Evolutionary conservation across 345 rosid genomes (phyloP).

Genomic region (sweet orange (Citrus sinensis)): DVS_A1.0 CM039165.1:16913501-16914000

Average conservation of each 20-base stretch:
- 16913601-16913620: background rate
- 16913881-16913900: constrained; percentile 4
- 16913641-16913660: background rate
- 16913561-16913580: background rate
- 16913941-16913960: no score
- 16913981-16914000: no score
- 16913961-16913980: no score
- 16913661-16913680: constrained; percentile 11
- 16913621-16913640: background rate
- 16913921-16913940: no score
- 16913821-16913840: background rate
- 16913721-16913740: no score
- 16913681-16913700: background rate
- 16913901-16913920: no score
- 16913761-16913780: no score
- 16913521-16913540: no score
- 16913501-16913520: no score
- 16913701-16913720: no score
- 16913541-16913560: no score
- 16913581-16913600: constrained; percentile 6
- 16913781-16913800: no score
- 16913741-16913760: background rate
- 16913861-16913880: background rate
- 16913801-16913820: background rate
- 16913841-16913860: background rate